Evolutionary conservation across 352 stramenopile species (phyloP).

Genomic region (Thalassiosira hispida): DNA sequence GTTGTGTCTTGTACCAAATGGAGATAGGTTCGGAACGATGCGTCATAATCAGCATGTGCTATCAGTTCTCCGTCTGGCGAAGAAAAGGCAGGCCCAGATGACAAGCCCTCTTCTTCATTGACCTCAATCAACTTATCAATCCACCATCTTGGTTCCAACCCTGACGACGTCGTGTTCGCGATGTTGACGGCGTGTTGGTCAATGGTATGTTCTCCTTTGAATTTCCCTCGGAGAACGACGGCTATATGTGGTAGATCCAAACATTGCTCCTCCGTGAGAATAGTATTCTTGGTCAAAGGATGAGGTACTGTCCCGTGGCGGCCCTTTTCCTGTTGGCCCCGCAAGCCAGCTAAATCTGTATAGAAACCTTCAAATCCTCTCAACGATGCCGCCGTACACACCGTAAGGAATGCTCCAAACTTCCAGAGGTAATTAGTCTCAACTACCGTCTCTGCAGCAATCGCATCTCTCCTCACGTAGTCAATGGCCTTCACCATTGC

Average conservation of each 20-base stretch:
- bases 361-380: slow-evolving; percentile 44
- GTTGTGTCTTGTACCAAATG: slow-evolving; percentile 13
- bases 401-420: slow-evolving; percentile 25
- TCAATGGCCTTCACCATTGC: slow-evolving; percentile 29
- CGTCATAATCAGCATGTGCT: slow-evolving; percentile 12
- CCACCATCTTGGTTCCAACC: slow-evolving; percentile 7
- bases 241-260: slow-evolving; percentile 12
- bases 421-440: slow-evolving; percentile 21
- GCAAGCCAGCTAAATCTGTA: slow-evolving; percentile 11
- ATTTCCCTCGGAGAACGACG: slow-evolving; percentile 21
- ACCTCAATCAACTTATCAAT: slow-evolving; percentile 8
- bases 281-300: background rate
- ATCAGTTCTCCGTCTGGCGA: slow-evolving; percentile 1
- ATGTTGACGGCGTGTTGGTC: slow-evolving; percentile 16
- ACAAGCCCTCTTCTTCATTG: background rate
- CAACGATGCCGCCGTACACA: slow-evolving; percentile 21
- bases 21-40: slow-evolving; percentile 8
- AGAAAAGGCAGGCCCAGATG: slow-evolving; percentile 18
- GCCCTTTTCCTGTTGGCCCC: background rate
- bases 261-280: slow-evolving; percentile 12
- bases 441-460: background rate
- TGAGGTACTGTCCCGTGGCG: slow-evolving; percentile 7
- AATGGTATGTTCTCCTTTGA: slow-evolving; percentile 8
- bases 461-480: slow-evolving; percentile 18
- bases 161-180: background rate